These are phyloP conservation scores for Eudorina sp. DNA, from an alignment of 139 green algal species.

Conservation along the genomic window DNA sequence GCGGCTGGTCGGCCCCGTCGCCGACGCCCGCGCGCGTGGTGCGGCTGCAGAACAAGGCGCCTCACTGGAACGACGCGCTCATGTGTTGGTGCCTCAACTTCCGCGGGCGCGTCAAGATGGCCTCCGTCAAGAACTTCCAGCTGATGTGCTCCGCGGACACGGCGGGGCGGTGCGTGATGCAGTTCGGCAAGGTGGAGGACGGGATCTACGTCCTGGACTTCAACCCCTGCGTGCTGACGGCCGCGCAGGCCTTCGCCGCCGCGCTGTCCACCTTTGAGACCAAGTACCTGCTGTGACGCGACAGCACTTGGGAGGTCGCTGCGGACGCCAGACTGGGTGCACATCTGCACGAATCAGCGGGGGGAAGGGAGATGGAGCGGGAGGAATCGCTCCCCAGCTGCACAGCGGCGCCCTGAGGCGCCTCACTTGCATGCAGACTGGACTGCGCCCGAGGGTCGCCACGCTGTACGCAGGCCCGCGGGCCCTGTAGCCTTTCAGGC, in stretches of 20 bases:
- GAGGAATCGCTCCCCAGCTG: no score
- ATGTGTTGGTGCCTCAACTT: conserved; percentile 98
- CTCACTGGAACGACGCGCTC: conserved; percentile 92
- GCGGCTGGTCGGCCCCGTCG: background rate
- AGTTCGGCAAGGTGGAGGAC: conserved; percentile 95
- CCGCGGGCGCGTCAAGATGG: conserved; percentile 90
- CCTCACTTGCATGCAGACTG: no score
- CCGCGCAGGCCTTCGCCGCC: conserved; percentile 90
- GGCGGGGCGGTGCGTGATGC: conserved; percentile 78
- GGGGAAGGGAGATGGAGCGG: no score
- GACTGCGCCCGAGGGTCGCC: no score
- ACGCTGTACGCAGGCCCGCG: no score
- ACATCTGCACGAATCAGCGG: no score
- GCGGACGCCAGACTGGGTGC: no score
- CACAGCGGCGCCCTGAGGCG: no score
- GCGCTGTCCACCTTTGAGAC: conserved; percentile 90
- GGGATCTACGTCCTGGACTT: conserved; percentile 95
- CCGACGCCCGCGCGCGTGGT: background rate
- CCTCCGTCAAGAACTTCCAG: conserved; percentile 98
- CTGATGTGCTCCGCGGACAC: conserved; percentile 61
- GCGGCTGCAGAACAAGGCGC: conserved; percentile 87
- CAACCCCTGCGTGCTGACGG: conserved; percentile 69
- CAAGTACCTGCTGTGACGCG: conserved; percentile 49
- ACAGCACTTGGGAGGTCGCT: no score
- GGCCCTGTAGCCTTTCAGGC: no score